Evolutionary conservation across 2,329 filamentous ascomycete species (phyloP).

Genomic region (Pochonia chlamydosporia): DNA sequence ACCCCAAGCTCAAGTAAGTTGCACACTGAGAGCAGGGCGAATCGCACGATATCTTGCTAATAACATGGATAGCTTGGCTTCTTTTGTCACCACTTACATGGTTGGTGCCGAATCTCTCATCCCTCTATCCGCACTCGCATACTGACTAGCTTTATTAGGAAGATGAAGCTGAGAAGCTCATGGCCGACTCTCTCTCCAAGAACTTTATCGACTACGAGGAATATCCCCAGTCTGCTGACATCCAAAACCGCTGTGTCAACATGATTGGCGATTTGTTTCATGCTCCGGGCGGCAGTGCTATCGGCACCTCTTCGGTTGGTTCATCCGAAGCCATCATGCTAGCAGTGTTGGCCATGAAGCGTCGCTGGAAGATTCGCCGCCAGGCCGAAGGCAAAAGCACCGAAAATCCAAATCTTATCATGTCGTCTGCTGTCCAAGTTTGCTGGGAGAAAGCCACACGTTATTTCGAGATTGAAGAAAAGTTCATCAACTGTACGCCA

Average conservation of each 20-base stretch:
- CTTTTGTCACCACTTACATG: conserved; percentile 96
- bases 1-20: conserved; percentile 73
- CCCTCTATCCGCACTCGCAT: not conserved
- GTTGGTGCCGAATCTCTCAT: conserved; percentile 32
- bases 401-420: conserved; percentile 84
- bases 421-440: conserved; percentile 94
- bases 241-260: conserved; percentile 86
- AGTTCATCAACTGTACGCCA: conserved; percentile 60
- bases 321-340: conserved; percentile 82
- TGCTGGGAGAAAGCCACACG: conserved; percentile 92
- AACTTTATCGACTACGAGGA: conserved; percentile 94
- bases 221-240: conserved; percentile 74
- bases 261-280: conserved; percentile 91
- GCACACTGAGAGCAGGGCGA: not conserved
- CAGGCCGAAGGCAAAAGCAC: conserved; percentile 75
- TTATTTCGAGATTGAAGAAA: conserved; percentile 92
- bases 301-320: conserved; percentile 85
- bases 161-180: conserved; percentile 86
- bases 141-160: conserved; percentile 50
- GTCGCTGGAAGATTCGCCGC: conserved; percentile 83
- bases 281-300: conserved; percentile 62
- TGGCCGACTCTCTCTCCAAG: conserved; percentile 86
- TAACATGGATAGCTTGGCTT: conserved; percentile 59
- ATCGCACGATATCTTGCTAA: not conserved
- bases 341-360: conserved; percentile 12